These are phyloP conservation scores for Celoporthe dispersa DNA, from an alignment of 2,329 filamentous ascomycete species.

Conservation along the genomic window DNA sequence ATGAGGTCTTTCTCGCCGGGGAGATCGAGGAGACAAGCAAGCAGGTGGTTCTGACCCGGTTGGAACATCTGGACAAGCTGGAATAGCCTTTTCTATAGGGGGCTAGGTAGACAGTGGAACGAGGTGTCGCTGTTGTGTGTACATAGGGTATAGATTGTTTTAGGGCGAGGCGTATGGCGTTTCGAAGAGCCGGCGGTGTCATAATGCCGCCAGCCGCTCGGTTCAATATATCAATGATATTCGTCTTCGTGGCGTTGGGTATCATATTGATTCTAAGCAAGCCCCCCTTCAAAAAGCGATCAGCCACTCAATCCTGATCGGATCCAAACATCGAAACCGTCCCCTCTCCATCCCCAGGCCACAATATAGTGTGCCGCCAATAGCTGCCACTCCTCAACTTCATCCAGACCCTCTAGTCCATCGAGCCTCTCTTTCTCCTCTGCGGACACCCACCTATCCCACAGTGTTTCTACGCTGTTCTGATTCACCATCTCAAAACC, in stretches of 20 bases:
- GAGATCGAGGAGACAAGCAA: conserved; percentile 99
- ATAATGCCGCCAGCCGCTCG: background rate
- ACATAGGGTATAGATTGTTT: conserved; percentile 8
- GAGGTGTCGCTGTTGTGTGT: conserved; percentile 16
- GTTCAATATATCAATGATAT: background rate
- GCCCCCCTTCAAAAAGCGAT: background rate
- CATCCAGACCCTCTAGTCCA: conserved; percentile 83
- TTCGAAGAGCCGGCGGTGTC: conserved; percentile 3
- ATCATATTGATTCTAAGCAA: background rate
- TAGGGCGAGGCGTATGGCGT: conserved; percentile 30
- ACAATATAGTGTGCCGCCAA: conserved; percentile 89
- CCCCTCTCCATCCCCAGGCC: conserved; percentile 80
- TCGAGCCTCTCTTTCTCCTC: conserved; percentile 81
- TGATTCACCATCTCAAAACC: conserved; percentile 61
- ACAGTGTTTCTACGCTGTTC: conserved; percentile 63
- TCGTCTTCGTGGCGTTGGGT: background rate
- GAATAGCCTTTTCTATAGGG: conserved; percentile 59
- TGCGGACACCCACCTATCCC: conserved; percentile 71
- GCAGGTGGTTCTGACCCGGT: conserved; percentile 89
- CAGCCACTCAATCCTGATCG: background rate
- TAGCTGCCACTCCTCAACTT: conserved; percentile 92
- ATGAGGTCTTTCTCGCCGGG: conserved; percentile 96
- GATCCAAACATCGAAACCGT: conserved; percentile 38
- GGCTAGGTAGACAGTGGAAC: background rate
- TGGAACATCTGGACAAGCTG: conserved; percentile 96